Conservation (phyloP, 257 asterid species). For the Orobanche coerulescens region DNA sequence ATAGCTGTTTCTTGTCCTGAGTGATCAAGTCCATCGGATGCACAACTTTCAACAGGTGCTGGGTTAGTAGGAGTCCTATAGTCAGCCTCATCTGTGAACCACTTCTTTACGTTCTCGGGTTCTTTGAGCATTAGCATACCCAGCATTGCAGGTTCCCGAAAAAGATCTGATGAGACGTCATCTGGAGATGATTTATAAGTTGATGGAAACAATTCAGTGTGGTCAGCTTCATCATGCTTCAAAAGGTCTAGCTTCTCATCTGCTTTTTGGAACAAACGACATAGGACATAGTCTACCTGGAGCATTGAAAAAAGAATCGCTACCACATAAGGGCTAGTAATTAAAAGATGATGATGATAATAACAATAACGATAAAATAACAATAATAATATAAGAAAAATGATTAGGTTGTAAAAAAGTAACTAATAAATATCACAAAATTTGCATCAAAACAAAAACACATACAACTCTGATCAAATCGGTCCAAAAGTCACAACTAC, state of each 20-base stretch:
- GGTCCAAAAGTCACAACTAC: background rate
- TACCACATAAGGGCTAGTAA: constrained; percentile 9
- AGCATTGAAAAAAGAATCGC: constrained; percentile 12
- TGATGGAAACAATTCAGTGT: constrained; percentile 34
- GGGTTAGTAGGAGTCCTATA: constrained; percentile 22
- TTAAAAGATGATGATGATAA: background rate
- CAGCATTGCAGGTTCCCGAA: constrained; percentile 34
- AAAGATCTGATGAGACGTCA: constrained; percentile 38
- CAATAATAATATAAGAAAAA: background rate
- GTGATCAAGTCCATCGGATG: constrained; percentile 33
- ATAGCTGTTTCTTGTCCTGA: constrained; percentile 30
- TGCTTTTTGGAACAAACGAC: constrained; percentile 63
- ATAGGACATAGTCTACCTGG: constrained; percentile 63
- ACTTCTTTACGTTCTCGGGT: constrained; percentile 30
- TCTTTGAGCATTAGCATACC: constrained; percentile 29
- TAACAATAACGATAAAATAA: background rate
- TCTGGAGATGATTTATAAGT: constrained; percentile 53
- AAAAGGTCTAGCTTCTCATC: constrained; percentile 38
- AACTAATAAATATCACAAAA: background rate
- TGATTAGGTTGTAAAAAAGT: background rate
- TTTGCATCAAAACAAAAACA: background rate
- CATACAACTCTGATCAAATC: background rate
- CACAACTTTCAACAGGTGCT: constrained; percentile 33
- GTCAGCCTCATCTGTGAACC: constrained; percentile 29
- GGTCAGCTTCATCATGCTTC: constrained; percentile 40